Evolutionary conservation across 2,329 filamentous ascomycete genomes (phyloP), one percentile per base, ranked within the genome.

Genomic region (Apiospora malaysiana): DNA sequence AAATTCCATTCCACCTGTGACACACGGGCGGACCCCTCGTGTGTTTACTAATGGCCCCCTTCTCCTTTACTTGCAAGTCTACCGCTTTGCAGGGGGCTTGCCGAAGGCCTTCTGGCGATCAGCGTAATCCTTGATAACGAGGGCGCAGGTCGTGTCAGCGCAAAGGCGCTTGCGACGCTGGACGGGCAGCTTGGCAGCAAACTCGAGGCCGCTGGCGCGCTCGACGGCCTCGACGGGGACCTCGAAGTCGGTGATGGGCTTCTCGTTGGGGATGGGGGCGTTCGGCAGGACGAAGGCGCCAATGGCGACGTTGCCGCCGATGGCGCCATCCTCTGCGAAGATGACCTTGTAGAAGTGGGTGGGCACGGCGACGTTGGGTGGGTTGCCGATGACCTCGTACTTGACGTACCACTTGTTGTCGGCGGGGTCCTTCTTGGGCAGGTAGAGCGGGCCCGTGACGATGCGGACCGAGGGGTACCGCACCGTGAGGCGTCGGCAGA

Each of bases 301-400:
- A 46, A 99, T 85, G 43, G 94, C 94, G 45, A 99, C 96, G 74
- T 92, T 92, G 37, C 86, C 86, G 27, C 76, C 78, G 12, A 79
- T 82, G 1, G 82, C 84, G 4, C 92, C 93, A 78, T 97, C 94
- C 83, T 99, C 96, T 37, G 94, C 96, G 78, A 96, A 97, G 76
- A 99, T 96, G 78, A 99, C 94, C 86, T 99, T 99, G 89, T 97
- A 99, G 84, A 99, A 99, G 82, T 99, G 96, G 27, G 96, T 99
- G 3, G 96, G 96, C 69, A 99, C 96, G 37, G 96, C 95, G 70
- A 99, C 93, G 78, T 94, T 97, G 9, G 96, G 95, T 74, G 96
- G 96, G 79, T 87, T 92, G 49, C 96, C 96, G 76, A 99, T 97
- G 72, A 99, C 92, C 85, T 99, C 96, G 85, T 99, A 98, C 72